phyloP scores from a whole-genome alignment of 2,329 filamentous ascomycete species.

The Diaporthe sp. region DNA sequence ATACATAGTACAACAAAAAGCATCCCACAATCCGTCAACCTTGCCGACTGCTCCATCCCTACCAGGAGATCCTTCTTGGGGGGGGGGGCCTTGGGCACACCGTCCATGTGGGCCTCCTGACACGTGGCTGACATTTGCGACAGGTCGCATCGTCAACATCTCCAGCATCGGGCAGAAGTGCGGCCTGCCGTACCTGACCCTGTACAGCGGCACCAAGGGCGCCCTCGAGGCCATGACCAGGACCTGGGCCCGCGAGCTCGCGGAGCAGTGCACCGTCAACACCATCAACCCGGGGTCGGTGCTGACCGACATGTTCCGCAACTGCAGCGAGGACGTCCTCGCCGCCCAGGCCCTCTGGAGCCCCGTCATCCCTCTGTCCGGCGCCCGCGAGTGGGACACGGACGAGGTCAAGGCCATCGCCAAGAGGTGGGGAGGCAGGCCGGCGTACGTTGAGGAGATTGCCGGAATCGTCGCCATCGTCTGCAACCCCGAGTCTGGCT shows the following conservation, averaged over 20 bases:
- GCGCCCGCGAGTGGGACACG: slow-evolving; percentile 48
- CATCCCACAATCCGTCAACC: background rate
- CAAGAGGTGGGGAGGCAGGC: slow-evolving; percentile 63
- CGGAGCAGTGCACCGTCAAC: slow-evolving; percentile 70
- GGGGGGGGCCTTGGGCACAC: background rate
- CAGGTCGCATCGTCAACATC: slow-evolving; percentile 68
- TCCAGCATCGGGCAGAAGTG: slow-evolving; percentile 67
- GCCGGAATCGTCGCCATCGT: slow-evolving; percentile 44
- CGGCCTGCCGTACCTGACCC: slow-evolving; percentile 66
- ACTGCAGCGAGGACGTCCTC: slow-evolving; percentile 66
- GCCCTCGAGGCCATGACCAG: slow-evolving; percentile 75
- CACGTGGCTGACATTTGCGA: slow-evolving; percentile 25
- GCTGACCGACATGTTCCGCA: slow-evolving; percentile 59
- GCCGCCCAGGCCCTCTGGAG: slow-evolving; percentile 55
- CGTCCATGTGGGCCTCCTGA: slow-evolving; percentile 13
- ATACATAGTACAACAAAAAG: background rate
- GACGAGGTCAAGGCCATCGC: slow-evolving; percentile 57
- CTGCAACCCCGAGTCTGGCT: slow-evolving; percentile 44
- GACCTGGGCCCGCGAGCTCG: slow-evolving; percentile 71
- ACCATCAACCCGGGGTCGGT: slow-evolving; percentile 73
- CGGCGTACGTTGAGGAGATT: slow-evolving; percentile 67
- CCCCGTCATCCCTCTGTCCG: slow-evolving; percentile 64
- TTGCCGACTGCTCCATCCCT: background rate
- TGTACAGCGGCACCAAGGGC: slow-evolving; percentile 75
- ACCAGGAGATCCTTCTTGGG: background rate